Base-by-base conservation (phyloP, 495 filamentous ascomycete species). In the Aspergillus baeticus region DNA sequence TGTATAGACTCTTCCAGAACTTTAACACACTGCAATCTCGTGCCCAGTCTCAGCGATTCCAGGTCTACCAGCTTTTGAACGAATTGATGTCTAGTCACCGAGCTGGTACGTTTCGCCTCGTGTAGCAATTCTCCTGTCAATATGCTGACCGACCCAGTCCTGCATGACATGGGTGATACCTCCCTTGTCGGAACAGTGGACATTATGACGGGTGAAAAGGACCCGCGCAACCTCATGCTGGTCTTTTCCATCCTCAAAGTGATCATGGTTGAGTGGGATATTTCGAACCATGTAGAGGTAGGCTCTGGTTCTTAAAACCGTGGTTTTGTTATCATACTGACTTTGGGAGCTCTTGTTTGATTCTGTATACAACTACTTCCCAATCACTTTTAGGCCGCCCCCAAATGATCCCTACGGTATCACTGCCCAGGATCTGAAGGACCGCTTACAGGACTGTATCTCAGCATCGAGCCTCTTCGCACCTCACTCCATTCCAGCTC, bases 281-380 rank as follows among this genome's bases (percentile, higher is more conserved):
- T 89, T 46, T 70, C 77, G 3, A 70, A 72, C 31, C 75, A 87
- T 66, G 81, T 76, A 7, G 86, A 90, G 76, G 86, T 86, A 70
- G 51, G 69, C 33, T 10, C 6, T 61, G 18, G 13, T 22, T 15
- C 15, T 10, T 17, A 13, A 23, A 31, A 6, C 20, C 15, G 10
- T 14, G 18, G 13, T 10, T 29, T 26, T 23, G 17, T 50, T 18
- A 13, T 13, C n/a, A 22, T 21, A 15, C 71, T 81, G 54, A 81
- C 46, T 11, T 10, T 1, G 34, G 54, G 65, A 86, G 83, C 68
- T 75, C 10, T 70, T 90, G 15, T 91, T 90, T 64, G 87, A 91
- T 58, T 75, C 86, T 4, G 85, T 87, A 14, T 91, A 88, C 64
- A 88, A 88, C 58, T 91, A 91, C 67, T 91, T 90, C 63, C 87